Base-by-base conservation (phyloP, 2,329 filamentous ascomycete species). In the Exophiala viscosa region DNA sequence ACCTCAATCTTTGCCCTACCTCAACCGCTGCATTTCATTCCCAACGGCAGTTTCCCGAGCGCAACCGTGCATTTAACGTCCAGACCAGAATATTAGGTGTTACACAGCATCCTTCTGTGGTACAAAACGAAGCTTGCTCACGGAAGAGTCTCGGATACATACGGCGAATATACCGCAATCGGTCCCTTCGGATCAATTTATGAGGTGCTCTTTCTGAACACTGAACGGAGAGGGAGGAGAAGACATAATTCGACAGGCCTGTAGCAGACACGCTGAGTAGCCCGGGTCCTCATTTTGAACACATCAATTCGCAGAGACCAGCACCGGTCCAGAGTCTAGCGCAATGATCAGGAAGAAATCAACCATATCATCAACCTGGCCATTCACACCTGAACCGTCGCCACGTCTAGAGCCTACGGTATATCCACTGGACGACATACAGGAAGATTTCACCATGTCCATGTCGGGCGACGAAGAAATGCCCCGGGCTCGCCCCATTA, bases 361-460 rank as follows among this genome's bases (percentile, higher is more conserved):
- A 63, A 60, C 65, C 65, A 64, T 60, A 47, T 49, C 51, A 47
- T 49, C 51, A 59, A 42, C 45, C 34, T 63, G 60, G 58, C 60
- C 61, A 54, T 62, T 66, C 48, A 69, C 73, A 53, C 72, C 72
- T 36, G 69, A 67, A 54, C 68, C 71, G 45, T 74, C 73, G n/a
- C 73, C 73, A 48, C 72, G 71, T 65, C 64, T 70, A 45, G 73
- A 71, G 15, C 72, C 73, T 52, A 66, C 67, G 23, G 66, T 71
- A 17, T 50, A 51, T 38, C 72, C 71, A 46, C 67, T 72, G 49
- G 69, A 67, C 57, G 70, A 75, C 50, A 69, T 73, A 40, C 70
- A 74, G 64, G 70, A 72, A 58, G 60, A 66, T 50, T 63, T 63
- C 40, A 62, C 61, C 50, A 67, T 66, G 71, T 71, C 60, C 67